Conservation (phyloP, 768 basidiomycete species). For the Psilocybe azurescens region DNA sequence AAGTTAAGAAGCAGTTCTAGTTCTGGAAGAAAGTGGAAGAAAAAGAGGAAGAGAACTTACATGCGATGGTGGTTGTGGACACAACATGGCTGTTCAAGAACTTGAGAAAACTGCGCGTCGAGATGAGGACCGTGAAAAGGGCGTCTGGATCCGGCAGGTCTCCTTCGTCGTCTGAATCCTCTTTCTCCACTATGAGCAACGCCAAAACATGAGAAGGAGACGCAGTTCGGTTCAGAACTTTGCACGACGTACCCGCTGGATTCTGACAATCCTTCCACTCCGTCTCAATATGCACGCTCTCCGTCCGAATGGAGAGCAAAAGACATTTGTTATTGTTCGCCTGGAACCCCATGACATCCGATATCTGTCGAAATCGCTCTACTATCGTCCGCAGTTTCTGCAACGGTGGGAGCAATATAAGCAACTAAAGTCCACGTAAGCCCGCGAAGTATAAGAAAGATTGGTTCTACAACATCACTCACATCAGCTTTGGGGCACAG, state of each 20-base stretch:
- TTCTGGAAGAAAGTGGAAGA: neutral
- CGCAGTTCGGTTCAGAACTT: neutral
- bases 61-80: slow-evolving; percentile 84
- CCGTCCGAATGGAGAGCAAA: slow-evolving; percentile 63
- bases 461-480: slow-evolving; percentile 26
- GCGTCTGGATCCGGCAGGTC: slow-evolving; percentile 58
- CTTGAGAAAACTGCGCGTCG: slow-evolving; percentile 77
- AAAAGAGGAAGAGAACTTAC: slow-evolving; percentile 45
- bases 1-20: too few relatives aligned
- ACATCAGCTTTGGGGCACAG: slow-evolving; percentile 89
- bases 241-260: slow-evolving; percentile 49
- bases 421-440: slow-evolving; percentile 54
- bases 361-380: slow-evolving; percentile 73
- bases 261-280: slow-evolving; percentile 79
- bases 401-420: slow-evolving; percentile 78
- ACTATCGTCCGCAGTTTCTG: slow-evolving; percentile 79
- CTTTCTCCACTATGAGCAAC: slow-evolving; percentile 32
- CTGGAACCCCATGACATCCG: slow-evolving; percentile 68
- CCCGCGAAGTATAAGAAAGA: neutral
- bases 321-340: slow-evolving; percentile 69
- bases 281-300: slow-evolving; percentile 78
- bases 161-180: slow-evolving; percentile 40
- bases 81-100: slow-evolving; percentile 83
- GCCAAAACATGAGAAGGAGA: slow-evolving; percentile 12
- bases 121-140: slow-evolving; percentile 70